Percentiles rank a stretch among this genome's conserved stretches.
These are phyloP conservation scores for Starmerella roubikii DNA, from an alignment of 805 yeast genomes.

Conservation along the genomic window DNA sequence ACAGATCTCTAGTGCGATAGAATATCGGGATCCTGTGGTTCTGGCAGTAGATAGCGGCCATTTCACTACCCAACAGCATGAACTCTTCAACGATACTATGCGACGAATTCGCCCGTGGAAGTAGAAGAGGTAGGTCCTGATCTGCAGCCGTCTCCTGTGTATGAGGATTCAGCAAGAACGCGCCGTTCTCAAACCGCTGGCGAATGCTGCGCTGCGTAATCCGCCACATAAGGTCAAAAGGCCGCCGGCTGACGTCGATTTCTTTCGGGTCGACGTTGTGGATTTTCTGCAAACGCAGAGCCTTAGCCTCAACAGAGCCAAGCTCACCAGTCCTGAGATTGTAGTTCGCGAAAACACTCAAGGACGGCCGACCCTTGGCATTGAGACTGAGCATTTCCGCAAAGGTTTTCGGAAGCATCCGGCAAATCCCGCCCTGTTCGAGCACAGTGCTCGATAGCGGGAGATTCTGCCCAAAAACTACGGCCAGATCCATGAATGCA, in stretches of 20 bases:
- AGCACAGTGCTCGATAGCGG: constrained; percentile 5
- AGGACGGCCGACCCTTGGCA: constrained; percentile 3
- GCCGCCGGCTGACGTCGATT: neutral
- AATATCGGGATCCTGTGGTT: constrained; percentile 20
- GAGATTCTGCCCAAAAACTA: constrained; percentile 27
- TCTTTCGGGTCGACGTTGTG: neutral
- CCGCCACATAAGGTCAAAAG: constrained; percentile 22
- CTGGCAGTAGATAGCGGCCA: constrained; percentile 21
- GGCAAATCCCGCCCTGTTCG: neutral
- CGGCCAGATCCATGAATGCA: constrained; percentile 35
- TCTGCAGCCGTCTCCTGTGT: neutral
- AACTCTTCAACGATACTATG: constrained; percentile 55
- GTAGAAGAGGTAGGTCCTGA: neutral
- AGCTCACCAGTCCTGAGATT: constrained; percentile 1
- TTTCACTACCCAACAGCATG: constrained; percentile 68
- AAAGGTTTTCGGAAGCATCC: constrained; percentile 8
- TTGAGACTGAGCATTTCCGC: constrained; percentile 3
- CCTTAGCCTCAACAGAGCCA: constrained; percentile 2
- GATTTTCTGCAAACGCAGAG: constrained; percentile 1
- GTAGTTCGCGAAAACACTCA: constrained; percentile 9
- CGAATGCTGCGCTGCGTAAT: constrained; percentile 25
- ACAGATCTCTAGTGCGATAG: constrained; percentile 21
- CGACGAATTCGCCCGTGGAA: neutral
- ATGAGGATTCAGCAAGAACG: constrained; percentile 27
- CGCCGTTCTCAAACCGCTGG: constrained; percentile 29